These are phyloP conservation scores for Juglanconis juglandina DNA, from an alignment of 2,329 filamentous ascomycete genomes.

Conservation along the genomic window DNA sequence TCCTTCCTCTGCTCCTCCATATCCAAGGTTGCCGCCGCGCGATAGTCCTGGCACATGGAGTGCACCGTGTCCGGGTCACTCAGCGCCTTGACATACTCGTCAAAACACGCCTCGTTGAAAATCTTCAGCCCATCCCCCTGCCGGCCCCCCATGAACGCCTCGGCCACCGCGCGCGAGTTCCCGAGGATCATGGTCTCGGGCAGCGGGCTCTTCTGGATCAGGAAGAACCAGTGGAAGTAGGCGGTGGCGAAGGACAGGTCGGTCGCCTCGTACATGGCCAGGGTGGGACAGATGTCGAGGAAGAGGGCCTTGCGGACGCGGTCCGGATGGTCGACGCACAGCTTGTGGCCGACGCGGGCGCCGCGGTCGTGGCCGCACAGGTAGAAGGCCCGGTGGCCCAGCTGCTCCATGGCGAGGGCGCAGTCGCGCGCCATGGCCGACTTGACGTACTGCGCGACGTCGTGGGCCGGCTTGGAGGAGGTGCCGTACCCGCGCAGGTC, in stretches of 20 bases:
- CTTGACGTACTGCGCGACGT: conserved; percentile 40
- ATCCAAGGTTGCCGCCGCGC: conserved; percentile 50
- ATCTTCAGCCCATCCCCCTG: conserved; percentile 32
- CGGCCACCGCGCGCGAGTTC: conserved; percentile 36
- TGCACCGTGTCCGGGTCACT: conserved; percentile 40
- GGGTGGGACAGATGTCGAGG: conserved; percentile 53
- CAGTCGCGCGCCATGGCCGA: conserved; percentile 47
- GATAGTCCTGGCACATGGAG: conserved; percentile 54
- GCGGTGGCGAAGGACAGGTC: conserved; percentile 40
- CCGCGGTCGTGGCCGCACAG: conserved; percentile 57
- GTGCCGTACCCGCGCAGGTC: conserved; percentile 51
- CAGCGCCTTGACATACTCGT: conserved; percentile 40
- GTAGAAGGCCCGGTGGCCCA: conserved; percentile 40
- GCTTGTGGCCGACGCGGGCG: conserved; percentile 51
- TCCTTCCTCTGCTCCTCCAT: conserved; percentile 48
- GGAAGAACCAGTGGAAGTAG: conserved; percentile 60
- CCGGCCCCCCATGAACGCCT: conserved; percentile 40
- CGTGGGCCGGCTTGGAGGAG: conserved; percentile 41
- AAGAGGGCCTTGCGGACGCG: conserved; percentile 41
- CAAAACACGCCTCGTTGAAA: conserved; percentile 33
- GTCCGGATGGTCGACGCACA: conserved; percentile 44
- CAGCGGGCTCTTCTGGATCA: conserved; percentile 50
- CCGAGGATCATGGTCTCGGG: conserved; percentile 45
- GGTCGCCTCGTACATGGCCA: conserved; percentile 48
- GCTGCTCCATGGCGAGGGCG: conserved; percentile 40